Evolutionary conservation across 768 basidiomycete genomes (phyloP).

Genomic region (Cystobasidium onofrii): DNA sequence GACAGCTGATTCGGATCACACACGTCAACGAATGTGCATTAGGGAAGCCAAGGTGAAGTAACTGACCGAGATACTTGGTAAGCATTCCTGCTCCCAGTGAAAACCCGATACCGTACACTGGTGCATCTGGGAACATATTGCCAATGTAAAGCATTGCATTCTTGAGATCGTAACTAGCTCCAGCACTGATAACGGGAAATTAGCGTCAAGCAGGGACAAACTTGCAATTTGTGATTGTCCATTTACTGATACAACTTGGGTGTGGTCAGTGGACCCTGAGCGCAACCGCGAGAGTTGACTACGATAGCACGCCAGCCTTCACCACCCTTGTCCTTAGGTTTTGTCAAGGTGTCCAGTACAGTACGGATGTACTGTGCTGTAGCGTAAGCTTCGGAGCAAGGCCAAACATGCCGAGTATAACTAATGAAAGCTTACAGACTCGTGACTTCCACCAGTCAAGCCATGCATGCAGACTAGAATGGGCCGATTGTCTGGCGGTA

Average conservation of each 20-base stretch:
- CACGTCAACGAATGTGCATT: constrained; percentile 31
- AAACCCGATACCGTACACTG: constrained; percentile 78
- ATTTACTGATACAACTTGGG: constrained; percentile 56
- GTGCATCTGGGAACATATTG: constrained; percentile 64
- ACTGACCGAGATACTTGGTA: constrained; percentile 74
- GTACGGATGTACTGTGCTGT: constrained; percentile 13
- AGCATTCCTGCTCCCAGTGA: constrained; percentile 88
- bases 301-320: constrained; percentile 72
- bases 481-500: constrained; percentile 48
- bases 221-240: not conserved
- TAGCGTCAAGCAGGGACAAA: not conserved
- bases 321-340: constrained; percentile 53
- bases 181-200: constrained; percentile 53
- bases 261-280: constrained; percentile 72
- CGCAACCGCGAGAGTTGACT: constrained; percentile 90
- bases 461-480: constrained; percentile 45
- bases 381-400: not conserved
- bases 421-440: constrained; percentile 67
- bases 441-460: constrained; percentile 50
- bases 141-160: constrained; percentile 69
- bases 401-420: not conserved
- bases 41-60: constrained; percentile 49
- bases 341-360: constrained; percentile 52
- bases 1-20: not conserved
- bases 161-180: constrained; percentile 80